Evolutionary conservation across 2,329 filamentous ascomycete genomes (phyloP).

Genomic region (Pseudocercospora macadamiae): DNA sequence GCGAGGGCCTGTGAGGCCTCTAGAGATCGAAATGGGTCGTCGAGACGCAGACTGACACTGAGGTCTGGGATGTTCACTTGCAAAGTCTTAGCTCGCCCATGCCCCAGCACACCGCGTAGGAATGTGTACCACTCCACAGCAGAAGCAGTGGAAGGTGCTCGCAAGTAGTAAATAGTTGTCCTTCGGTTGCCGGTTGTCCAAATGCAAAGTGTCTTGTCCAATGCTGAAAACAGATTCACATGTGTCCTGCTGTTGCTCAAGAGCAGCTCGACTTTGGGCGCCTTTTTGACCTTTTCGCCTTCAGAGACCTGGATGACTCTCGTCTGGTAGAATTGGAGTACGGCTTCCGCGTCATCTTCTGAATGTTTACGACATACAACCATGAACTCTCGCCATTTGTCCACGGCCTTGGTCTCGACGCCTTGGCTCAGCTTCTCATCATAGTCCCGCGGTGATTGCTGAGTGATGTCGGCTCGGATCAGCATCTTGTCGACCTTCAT

Average conservation of each 20-base stretch:
- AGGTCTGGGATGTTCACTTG: conserved; percentile 67
- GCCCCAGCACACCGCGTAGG: conserved; percentile 62
- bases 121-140: conserved; percentile 72
- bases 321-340: conserved; percentile 40
- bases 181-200: conserved; percentile 59
- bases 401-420: conserved; percentile 60
- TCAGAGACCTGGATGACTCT: conserved; percentile 59
- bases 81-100: conserved; percentile 58
- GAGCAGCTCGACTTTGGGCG: conserved; percentile 60
- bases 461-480: conserved; percentile 59
- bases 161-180: conserved; percentile 65
- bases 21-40: conserved; percentile 61
- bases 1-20: conserved; percentile 48
- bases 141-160: conserved; percentile 62
- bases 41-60: conserved; percentile 60
- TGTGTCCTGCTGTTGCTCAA: conserved; percentile 57
- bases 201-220: conserved; percentile 69
- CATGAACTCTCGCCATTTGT: conserved; percentile 69
- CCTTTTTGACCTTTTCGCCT: conserved; percentile 54
- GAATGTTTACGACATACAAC: conserved; percentile 62
- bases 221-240: conserved; percentile 66
- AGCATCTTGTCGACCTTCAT: conserved; percentile 72
- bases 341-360: conserved; percentile 52
- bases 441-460: conserved; percentile 60
- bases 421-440: conserved; percentile 65